Conservation (phyloP, 257 asterid genomes). For the Solanum dulcamara region DNA sequence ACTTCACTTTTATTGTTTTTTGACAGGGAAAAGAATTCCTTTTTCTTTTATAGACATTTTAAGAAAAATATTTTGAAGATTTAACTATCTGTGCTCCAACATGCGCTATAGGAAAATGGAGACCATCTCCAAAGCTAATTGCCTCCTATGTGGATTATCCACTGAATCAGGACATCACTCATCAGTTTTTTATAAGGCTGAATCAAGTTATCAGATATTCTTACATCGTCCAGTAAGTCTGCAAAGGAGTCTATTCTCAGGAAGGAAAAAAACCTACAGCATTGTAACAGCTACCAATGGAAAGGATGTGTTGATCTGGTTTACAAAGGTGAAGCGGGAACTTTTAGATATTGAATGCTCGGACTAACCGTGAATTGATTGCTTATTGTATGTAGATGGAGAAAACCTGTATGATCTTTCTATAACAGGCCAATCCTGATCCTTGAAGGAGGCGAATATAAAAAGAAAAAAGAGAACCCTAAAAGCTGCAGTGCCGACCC, state of each 20-base stretch:
- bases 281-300: neutral
- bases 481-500: neutral
- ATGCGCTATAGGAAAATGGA: neutral
- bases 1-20: neutral
- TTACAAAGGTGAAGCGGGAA: neutral
- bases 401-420: neutral
- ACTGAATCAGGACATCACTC: neutral
- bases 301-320: neutral
- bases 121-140: neutral
- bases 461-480: neutral
- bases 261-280: neutral
- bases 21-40: neutral
- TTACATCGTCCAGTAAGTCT: neutral
- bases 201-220: neutral
- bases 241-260: neutral
- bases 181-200: neutral
- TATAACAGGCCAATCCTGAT: neutral
- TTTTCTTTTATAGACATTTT: neutral
- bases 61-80: neutral
- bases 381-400: neutral
- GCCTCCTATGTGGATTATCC: neutral
- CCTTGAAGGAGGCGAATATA: neutral
- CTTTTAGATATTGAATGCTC: neutral
- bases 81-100: neutral
- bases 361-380: neutral